These are phyloP conservation scores for Cetradonia linearis DNA, from an alignment of 495 filamentous ascomycete species.

Conservation along the genomic window DNA sequence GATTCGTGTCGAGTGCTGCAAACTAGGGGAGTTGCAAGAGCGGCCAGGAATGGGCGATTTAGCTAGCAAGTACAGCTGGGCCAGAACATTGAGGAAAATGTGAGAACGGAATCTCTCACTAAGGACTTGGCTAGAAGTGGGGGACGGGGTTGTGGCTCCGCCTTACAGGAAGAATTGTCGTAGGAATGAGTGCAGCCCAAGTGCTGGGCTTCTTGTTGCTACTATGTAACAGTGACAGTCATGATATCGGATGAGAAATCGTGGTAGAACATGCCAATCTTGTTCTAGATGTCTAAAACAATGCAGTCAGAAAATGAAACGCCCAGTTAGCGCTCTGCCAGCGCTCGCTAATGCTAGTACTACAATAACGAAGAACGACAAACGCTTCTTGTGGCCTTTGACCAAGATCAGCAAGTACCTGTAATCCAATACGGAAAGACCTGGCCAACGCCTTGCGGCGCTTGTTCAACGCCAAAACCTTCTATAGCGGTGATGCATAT, in stretches of 20 bases:
- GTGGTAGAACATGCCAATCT: neutral
- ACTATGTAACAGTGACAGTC: too few species aligned
- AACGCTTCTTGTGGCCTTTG: too few species aligned
- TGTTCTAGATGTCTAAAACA: neutral
- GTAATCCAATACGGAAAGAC: neutral
- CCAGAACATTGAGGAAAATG: neutral
- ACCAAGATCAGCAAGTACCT: too few species aligned
- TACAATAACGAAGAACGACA: neutral
- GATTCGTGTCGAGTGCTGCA: neutral
- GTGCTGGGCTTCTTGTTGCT: too few species aligned
- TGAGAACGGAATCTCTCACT: neutral
- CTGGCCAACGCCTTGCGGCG: neutral
- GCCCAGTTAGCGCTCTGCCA: neutral
- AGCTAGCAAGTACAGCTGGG: neutral
- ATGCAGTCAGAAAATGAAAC: neutral
- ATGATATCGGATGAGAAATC: neutral
- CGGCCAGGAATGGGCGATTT: neutral
- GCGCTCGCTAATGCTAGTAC: neutral
- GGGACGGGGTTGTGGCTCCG: neutral
- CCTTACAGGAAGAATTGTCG: neutral
- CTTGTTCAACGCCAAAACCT: neutral
- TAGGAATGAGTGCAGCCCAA: too few species aligned
- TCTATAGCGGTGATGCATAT: slow-evolving; percentile 6
- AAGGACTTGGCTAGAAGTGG: neutral
- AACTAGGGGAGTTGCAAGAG: neutral